These are phyloP conservation scores for Primulina tabacum DNA, from an alignment of 257 asterid genomes.

Conservation along the genomic window DNA sequence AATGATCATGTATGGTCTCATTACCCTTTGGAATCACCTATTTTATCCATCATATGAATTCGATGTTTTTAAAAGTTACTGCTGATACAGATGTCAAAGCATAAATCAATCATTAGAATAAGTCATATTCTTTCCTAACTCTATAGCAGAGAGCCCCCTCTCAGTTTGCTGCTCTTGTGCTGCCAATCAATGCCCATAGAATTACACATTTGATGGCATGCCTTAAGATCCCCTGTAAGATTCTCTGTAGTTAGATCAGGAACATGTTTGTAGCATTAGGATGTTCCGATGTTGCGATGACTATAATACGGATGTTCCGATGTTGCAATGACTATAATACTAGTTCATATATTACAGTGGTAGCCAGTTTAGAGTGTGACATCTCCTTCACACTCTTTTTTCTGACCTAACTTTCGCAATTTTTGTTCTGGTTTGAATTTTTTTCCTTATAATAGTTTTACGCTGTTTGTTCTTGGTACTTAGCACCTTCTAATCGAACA, in stretches of 20 bases:
- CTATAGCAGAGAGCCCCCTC: not conserved
- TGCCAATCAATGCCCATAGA: not conserved
- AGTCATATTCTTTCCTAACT: not conserved
- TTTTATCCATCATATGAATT: slow-evolving; percentile 9
- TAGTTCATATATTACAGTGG: not conserved
- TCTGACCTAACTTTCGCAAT: not conserved
- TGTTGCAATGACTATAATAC: not conserved
- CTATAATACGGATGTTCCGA: not conserved
- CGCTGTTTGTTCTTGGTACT: not conserved
- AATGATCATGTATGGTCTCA: not conserved
- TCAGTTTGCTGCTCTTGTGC: not conserved
- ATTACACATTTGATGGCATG: not conserved
- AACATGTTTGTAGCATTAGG: not conserved
- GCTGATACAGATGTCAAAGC: too few species aligned
- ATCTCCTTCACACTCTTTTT: not conserved
- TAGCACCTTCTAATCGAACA: not conserved
- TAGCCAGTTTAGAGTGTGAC: not conserved
- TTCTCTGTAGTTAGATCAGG: not conserved
- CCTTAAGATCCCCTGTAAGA: not conserved
- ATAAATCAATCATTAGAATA: too few species aligned
- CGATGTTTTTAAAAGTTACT: not conserved
- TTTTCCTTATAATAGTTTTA: not conserved
- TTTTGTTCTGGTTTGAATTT: slow-evolving; percentile 16
- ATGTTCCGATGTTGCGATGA: not conserved
- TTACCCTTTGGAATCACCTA: not conserved